These are phyloP conservation scores for Candida chilensis DNA, from an alignment of 805 yeast species.

Conservation along the genomic window DNA sequence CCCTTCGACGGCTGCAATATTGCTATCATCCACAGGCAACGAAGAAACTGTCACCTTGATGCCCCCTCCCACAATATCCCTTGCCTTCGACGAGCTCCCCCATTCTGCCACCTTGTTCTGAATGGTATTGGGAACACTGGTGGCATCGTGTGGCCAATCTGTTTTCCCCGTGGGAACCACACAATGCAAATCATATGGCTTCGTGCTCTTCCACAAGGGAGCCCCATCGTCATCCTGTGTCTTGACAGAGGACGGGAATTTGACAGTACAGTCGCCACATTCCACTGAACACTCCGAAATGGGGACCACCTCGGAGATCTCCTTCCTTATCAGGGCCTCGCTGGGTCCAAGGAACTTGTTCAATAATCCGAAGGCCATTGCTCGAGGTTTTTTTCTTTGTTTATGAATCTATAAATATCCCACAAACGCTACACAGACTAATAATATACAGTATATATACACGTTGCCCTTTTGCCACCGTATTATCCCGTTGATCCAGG, in stretches of 20 bases:
- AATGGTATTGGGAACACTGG: conserved; percentile 34
- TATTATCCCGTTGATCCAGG: no score
- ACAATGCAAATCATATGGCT: conserved; percentile 61
- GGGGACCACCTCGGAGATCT: conserved; percentile 3
- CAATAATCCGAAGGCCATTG: no score
- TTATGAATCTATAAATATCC: no score
- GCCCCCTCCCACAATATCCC: conserved; percentile 14
- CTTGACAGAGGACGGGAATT: conserved; percentile 22
- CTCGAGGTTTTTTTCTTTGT: no score
- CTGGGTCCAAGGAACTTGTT: no score
- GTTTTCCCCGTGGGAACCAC: conserved; percentile 75
- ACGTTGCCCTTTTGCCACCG: no score
- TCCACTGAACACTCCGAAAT: conserved; percentile 21
- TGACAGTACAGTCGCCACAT: conserved; percentile 21
- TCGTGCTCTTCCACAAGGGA: conserved; percentile 62
- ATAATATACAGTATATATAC: no score
- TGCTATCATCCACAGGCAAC: conserved; percentile 33
- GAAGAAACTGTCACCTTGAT: conserved; percentile 50
- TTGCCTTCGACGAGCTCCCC: conserved; percentile 9
- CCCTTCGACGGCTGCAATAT: conserved; percentile 28
- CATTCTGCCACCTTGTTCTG: conserved; percentile 33
- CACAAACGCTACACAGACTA: no score
- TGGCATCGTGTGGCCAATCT: conserved; percentile 81
- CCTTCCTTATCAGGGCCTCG: no score
- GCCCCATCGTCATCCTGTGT: conserved; percentile 19